These are phyloP conservation scores for Tuber umbilicatum DNA, from an alignment of 495 filamentous ascomycete species.

Conservation along the genomic window DNA sequence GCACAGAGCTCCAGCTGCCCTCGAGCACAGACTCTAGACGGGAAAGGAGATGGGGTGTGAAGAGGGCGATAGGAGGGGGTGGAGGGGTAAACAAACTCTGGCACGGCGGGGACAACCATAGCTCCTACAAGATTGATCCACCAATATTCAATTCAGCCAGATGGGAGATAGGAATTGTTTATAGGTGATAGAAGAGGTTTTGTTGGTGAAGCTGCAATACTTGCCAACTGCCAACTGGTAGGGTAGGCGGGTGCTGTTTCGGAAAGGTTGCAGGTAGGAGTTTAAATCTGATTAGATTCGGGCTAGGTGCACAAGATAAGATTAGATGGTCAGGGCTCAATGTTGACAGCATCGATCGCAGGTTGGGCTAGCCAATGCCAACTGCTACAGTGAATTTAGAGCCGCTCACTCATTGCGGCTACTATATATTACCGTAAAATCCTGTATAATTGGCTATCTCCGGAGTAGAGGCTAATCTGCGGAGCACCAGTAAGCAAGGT, in stretches of 20 bases:
- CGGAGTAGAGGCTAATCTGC: too few relatives aligned
- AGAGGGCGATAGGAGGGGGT: not conserved
- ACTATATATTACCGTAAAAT: too few relatives aligned
- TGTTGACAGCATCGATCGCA: too few relatives aligned
- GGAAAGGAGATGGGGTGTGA: conserved; percentile 4
- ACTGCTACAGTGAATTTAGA: too few relatives aligned
- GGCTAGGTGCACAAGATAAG: not conserved
- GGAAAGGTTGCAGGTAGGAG: not conserved
- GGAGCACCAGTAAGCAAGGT: too few relatives aligned
- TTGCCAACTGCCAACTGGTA: not conserved
- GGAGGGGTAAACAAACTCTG: conserved; percentile 60
- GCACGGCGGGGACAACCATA: conserved; percentile 85
- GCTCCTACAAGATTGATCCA: conserved; percentile 29
- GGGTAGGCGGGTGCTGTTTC: not conserved
- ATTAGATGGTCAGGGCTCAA: not conserved
- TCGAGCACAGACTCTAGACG: conserved; percentile 7
- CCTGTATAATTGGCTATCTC: too few relatives aligned
- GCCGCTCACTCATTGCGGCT: too few relatives aligned
- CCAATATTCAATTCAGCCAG: not conserved
- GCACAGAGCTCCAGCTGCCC: conserved; percentile 22
- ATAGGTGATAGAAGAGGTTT: not conserved
- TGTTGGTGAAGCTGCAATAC: not conserved
- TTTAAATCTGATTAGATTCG: not conserved
- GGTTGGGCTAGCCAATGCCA: too few relatives aligned
- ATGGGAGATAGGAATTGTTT: not conserved